phyloP scores from a whole-genome alignment of 2,329 filamentous ascomycete genomes.

The Cytospora piceae region DNA sequence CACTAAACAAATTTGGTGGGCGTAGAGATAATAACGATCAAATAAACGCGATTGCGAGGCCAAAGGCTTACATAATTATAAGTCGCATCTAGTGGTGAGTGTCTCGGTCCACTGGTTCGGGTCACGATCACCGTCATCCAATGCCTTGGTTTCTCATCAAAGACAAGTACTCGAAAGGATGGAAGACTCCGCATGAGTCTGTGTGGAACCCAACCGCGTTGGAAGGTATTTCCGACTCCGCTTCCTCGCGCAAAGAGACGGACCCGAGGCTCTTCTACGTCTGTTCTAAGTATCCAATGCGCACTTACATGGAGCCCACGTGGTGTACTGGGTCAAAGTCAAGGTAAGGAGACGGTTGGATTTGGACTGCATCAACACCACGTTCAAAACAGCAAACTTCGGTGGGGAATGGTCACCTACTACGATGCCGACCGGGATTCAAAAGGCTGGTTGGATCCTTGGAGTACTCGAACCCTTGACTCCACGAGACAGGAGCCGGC shows the following conservation, averaged over 20 bases:
- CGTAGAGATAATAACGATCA: too few relatives aligned
- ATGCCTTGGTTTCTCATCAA: too few relatives aligned
- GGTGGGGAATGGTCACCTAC: neutral
- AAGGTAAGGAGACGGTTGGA: too few relatives aligned
- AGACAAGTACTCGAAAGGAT: neutral
- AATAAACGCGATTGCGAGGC: too few relatives aligned
- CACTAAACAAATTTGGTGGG: too few relatives aligned
- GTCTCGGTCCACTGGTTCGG: too few relatives aligned
- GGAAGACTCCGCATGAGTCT: neutral
- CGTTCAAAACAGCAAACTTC: neutral
- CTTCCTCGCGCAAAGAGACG: neutral
- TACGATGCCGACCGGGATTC: constrained; percentile 2
- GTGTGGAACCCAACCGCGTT: neutral
- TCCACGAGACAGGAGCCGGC: neutral
- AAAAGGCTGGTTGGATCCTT: neutral
- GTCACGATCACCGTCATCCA: too few relatives aligned
- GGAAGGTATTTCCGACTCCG: neutral
- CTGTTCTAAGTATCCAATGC: neutral
- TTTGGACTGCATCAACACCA: neutral
- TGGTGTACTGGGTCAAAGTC: neutral
- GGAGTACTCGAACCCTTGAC: neutral
- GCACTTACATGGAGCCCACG: neutral
- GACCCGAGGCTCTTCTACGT: neutral
- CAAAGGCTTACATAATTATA: too few relatives aligned
- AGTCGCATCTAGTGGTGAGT: too few relatives aligned